phyloP scores from a whole-genome alignment of 345 rosid genomes.

The Rhizophora mangle region DNA sequence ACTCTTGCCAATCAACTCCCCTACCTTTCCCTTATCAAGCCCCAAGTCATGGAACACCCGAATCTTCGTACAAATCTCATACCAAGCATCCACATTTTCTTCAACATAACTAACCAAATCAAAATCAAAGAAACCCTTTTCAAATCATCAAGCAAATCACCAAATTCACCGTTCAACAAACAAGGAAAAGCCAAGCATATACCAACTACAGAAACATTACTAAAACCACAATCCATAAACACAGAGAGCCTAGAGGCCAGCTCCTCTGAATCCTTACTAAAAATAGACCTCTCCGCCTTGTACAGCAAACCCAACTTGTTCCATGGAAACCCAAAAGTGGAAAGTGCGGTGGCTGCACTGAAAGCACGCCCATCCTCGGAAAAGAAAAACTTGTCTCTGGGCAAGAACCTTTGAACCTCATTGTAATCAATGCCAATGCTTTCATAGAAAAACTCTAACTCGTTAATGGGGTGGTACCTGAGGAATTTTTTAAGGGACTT shows the following conservation, averaged over 20 bases:
- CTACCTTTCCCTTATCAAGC: constrained; percentile 40
- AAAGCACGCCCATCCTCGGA: constrained; percentile 46
- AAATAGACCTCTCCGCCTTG: constrained; percentile 50
- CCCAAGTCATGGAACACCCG: constrained; percentile 49
- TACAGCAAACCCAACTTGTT: constrained; percentile 53
- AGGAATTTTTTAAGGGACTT: constrained; percentile 41
- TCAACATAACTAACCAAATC: constrained; percentile 34
- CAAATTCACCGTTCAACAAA: constrained; percentile 34
- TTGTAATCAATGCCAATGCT: constrained; percentile 60
- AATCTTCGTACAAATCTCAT: constrained; percentile 40
- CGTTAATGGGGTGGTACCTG: constrained; percentile 70
- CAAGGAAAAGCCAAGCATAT: constrained; percentile 60
- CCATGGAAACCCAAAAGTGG: constrained; percentile 72
- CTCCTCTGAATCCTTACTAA: constrained; percentile 35
- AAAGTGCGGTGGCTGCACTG: constrained; percentile 46
- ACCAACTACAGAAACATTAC: constrained; percentile 38
- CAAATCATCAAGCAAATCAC: constrained; percentile 44
- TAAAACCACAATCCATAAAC: constrained; percentile 43
- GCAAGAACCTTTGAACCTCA: constrained; percentile 41
- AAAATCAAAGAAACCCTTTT: constrained; percentile 41
- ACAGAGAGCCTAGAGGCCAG: constrained; percentile 30
- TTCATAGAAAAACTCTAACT: constrained; percentile 73
- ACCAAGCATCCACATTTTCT: constrained; percentile 52
- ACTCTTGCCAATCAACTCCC: constrained; percentile 44
- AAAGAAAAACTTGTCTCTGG: constrained; percentile 53